Conservation (phyloP, 768 basidiomycete genomes). For the Termitomyces sp. region DNA sequence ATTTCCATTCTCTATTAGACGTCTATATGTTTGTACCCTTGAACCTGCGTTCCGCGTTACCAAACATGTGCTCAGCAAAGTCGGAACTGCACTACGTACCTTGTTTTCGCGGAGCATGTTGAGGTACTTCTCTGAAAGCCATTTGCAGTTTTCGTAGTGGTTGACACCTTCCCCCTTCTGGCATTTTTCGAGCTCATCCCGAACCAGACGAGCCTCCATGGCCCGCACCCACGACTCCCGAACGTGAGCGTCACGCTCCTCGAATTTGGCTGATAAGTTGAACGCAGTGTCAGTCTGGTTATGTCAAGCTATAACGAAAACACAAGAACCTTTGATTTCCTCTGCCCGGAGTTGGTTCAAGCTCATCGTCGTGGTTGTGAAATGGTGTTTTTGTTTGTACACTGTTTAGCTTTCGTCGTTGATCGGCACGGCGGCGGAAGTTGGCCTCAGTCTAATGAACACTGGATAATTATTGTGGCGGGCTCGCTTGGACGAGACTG, state of each 20-base stretch:
- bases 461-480: no score
- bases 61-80: background rate
- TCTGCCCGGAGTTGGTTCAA: conserved; percentile 40
- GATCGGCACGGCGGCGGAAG: background rate
- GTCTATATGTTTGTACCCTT: conserved; percentile 77
- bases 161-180: conserved; percentile 90
- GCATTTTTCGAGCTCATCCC: conserved; percentile 87
- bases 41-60: conserved; percentile 50
- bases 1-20: conserved; percentile 9
- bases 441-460: no score
- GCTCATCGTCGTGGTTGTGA: conserved; percentile 33
- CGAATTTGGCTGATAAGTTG: conserved; percentile 52
- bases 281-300: background rate
- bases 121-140: conserved; percentile 80
- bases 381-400: conserved; percentile 17
- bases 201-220: conserved; percentile 90
- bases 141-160: conserved; percentile 85
- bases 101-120: conserved; percentile 76
- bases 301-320: background rate
- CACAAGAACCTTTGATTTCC: conserved; percentile 47
- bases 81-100: conserved; percentile 47
- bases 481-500: background rate
- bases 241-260: conserved; percentile 71
- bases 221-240: conserved; percentile 93
- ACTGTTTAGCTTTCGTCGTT: conserved; percentile 11